Percentiles rank a stretch among this genome's conserved stretches.
Evolutionary conservation across 352 stramenopile species (phyloP).

Genomic region (Phytopythium kandeliae): DNA sequence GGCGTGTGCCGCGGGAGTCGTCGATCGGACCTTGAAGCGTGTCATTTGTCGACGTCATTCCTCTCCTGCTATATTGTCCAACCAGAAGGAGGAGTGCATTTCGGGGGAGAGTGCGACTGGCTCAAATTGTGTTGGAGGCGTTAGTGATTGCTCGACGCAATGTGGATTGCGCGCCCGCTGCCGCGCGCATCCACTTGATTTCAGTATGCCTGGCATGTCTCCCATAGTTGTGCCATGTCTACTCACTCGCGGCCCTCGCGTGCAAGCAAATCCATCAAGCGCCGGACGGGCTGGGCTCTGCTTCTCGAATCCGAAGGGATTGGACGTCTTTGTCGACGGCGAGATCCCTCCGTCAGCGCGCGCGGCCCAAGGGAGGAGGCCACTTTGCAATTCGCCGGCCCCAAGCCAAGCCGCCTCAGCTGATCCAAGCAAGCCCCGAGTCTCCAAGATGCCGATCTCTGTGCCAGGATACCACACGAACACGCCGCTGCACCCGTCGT

Average conservation of each 20-base stretch:
- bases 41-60: neutral
- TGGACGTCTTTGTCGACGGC: neutral
- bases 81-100: neutral
- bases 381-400: constrained; percentile 5
- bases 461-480: constrained; percentile 51
- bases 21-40: constrained; percentile 2
- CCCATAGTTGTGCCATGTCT: too few relatives aligned
- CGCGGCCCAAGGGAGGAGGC: neutral
- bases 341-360: too few relatives aligned
- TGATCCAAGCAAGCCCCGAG: neutral
- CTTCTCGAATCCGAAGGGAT: neutral
- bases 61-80: neutral
- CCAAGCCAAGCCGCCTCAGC: neutral
- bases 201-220: neutral
- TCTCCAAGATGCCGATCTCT: constrained; percentile 2
- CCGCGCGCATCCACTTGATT: neutral
- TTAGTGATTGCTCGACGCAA: neutral
- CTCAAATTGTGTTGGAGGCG: neutral
- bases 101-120: neutral
- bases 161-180: constrained; percentile 1
- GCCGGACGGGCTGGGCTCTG: too few relatives aligned
- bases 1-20: too few relatives aligned
- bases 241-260: too few relatives aligned
- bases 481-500: constrained; percentile 44
- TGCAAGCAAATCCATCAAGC: too few relatives aligned